phyloP scores from a whole-genome alignment of 306 rosid species.

The Vicia faba region DNA sequence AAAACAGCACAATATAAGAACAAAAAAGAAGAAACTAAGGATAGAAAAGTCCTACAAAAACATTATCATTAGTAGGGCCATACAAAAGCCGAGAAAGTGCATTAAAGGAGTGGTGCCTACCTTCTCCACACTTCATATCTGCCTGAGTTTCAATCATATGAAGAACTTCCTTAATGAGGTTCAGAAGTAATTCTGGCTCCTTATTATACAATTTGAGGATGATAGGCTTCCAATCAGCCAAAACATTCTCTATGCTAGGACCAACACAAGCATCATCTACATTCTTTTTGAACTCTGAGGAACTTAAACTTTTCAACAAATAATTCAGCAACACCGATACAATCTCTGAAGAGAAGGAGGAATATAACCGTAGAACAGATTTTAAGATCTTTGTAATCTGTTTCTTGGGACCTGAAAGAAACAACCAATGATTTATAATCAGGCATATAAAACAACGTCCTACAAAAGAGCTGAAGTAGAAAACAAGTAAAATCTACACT shows the following conservation, averaged over 20 bases:
- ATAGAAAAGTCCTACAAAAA: conserved; percentile 10
- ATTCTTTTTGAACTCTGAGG: conserved; percentile 46
- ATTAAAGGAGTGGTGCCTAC: conserved; percentile 36
- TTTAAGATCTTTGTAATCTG: conserved; percentile 55
- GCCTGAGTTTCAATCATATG: conserved; percentile 62
- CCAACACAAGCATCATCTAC: conserved; percentile 41
- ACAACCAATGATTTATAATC: conserved; percentile 3
- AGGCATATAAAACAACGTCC: not conserved
- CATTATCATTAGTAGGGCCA: not conserved
- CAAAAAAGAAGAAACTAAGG: conserved; percentile 7
- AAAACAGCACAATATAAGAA: conserved; percentile 19
- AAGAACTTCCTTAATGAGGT: conserved; percentile 73
- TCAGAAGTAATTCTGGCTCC: conserved; percentile 76
- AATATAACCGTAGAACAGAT: conserved; percentile 62
- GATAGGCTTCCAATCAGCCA: conserved; percentile 69
- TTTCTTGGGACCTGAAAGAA: conserved; percentile 68
- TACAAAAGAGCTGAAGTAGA: conserved; percentile 6
- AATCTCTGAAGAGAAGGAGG: conserved; percentile 77
- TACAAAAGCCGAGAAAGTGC: conserved; percentile 18
- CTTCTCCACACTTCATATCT: conserved; percentile 49
- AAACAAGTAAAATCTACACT: not conserved
- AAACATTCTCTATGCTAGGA: conserved; percentile 35
- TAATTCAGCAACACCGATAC: conserved; percentile 68
- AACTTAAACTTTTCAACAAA: conserved; percentile 56
- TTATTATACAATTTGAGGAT: conserved; percentile 56